Evolutionary conservation across 768 basidiomycete species (phyloP), one percentile per base, ranked within the genome.

Genomic region (Tylopilus balloui): DNA sequence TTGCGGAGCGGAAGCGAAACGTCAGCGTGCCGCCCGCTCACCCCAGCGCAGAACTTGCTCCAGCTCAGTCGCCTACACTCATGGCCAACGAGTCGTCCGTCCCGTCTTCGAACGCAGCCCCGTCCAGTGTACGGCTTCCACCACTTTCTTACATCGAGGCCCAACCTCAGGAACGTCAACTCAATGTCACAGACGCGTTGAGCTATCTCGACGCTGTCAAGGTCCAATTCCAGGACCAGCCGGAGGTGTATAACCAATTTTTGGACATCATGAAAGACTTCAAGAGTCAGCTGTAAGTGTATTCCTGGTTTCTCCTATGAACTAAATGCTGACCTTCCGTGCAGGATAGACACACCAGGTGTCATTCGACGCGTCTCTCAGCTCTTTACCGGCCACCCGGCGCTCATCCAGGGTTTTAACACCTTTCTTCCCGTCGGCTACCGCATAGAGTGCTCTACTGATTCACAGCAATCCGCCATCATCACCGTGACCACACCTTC

Each of bases 391-490:
- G 91, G 90, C 2, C 92, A 96, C 60, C 90, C 91, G 0, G 64
- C 74, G 6, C 86, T 99, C 52, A 97, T 99, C 39, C 92, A 95
- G 68, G 94, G 94, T 10, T 99, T 99, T 78, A 98, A 97, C 71
- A 96, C 93, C 0, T 99, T 98, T 70, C 78, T 99, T 11, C 95
- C 95, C 3, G 78, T 81, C 19, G 95, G 95, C 14, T 99, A 97
- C 64, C 84, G 89, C 41, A 97, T 99, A 66, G 92, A 95, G 56
- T 86, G 83, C 57, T 78, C 78, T 13, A 71, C 71, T 27, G 83
- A 88, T 58, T 69, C 77, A n/a, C 72, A 78, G n/a, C 79, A 84
- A 48, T 69, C 77, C 28, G 77, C 79, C 28, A 74, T 77, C 56
- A 88, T 90, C 61, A 88, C 84, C 1, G 87, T 90, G 28, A 88